phyloP scores from a whole-genome alignment of 2,329 filamentous ascomycete species.

The Emericellopsis atlantica region DNA sequence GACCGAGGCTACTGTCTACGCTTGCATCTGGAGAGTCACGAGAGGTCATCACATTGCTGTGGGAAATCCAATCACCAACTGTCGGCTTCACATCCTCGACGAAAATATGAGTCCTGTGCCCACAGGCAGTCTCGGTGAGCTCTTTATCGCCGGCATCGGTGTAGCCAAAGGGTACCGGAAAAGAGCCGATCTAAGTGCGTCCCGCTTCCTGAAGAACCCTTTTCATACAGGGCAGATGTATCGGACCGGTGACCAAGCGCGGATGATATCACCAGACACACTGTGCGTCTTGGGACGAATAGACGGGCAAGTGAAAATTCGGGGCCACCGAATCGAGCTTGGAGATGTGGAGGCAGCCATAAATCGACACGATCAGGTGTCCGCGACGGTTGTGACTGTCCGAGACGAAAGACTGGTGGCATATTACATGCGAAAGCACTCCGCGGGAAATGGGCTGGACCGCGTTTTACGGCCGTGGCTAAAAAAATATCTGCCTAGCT shows the following conservation, averaged over 20 bases:
- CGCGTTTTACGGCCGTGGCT: background rate
- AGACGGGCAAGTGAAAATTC: slow-evolving; percentile 10
- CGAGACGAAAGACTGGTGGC: slow-evolving; percentile 5
- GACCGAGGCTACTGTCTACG: slow-evolving; percentile 10
- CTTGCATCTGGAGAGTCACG: slow-evolving; percentile 10
- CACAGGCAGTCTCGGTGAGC: slow-evolving; percentile 18
- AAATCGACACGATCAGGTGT: slow-evolving; percentile 2
- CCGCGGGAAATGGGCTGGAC: background rate
- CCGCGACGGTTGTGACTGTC: slow-evolving; percentile 4
- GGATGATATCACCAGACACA: slow-evolving; percentile 4
- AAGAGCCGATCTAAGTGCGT: slow-evolving; percentile 3
- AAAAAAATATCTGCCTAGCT: slow-evolving; percentile 3
- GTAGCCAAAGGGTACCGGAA: slow-evolving; percentile 10
- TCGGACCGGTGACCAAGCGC: slow-evolving; percentile 9
- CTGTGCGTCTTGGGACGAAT: slow-evolving; percentile 8
- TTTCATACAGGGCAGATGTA: slow-evolving; percentile 5
- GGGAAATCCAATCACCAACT: slow-evolving; percentile 10
- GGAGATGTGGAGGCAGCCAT: slow-evolving; percentile 9
- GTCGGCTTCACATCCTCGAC: slow-evolving; percentile 26
- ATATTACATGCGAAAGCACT: slow-evolving; percentile 3
- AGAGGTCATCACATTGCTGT: slow-evolving; percentile 6
- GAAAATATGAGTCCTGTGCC: slow-evolving; percentile 19
- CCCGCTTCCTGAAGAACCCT: background rate
- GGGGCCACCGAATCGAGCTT: slow-evolving; percentile 9
- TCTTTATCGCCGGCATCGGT: slow-evolving; percentile 17